Percentiles rank a stretch among this genome's conserved stretches.
phyloP scores from a whole-genome alignment of 305 asterid genomes.

The Rubia tinctorum region DNA sequence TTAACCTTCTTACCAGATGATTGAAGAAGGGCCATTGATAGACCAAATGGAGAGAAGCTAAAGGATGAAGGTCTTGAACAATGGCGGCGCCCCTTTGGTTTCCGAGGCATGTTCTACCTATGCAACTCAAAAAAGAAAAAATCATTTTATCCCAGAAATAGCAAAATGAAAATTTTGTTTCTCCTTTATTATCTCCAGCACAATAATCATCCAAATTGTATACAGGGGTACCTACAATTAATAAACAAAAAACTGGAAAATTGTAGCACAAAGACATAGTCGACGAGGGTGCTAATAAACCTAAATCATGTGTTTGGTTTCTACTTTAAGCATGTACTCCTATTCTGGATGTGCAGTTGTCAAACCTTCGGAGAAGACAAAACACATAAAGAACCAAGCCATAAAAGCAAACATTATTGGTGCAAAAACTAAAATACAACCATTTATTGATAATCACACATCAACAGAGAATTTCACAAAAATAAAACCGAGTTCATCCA shows the following conservation, averaged over 20 bases:
- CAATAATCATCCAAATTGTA: background rate
- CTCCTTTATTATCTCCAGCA: background rate
- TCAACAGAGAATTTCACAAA: no score
- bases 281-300: no score
- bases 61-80: slow-evolving; percentile 32
- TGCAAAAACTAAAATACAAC: background rate
- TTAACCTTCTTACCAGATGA: slow-evolving; percentile 33
- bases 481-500: no score
- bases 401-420: background rate
- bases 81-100: slow-evolving; percentile 30
- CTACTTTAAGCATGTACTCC: no score
- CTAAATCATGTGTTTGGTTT: no score
- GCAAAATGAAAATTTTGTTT: background rate
- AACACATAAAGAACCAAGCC: background rate
- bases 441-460: no score
- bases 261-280: background rate
- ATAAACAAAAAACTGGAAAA: background rate
- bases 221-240: no score
- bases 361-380: background rate
- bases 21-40: slow-evolving; percentile 48
- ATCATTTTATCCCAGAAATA: background rate
- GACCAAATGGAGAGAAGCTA: slow-evolving; percentile 69
- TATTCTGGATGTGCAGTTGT: no score
- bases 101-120: slow-evolving; percentile 51
- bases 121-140: background rate